Evolutionary conservation across 805 yeast species (phyloP).

Genomic region (Ogataea henricii): DNA sequence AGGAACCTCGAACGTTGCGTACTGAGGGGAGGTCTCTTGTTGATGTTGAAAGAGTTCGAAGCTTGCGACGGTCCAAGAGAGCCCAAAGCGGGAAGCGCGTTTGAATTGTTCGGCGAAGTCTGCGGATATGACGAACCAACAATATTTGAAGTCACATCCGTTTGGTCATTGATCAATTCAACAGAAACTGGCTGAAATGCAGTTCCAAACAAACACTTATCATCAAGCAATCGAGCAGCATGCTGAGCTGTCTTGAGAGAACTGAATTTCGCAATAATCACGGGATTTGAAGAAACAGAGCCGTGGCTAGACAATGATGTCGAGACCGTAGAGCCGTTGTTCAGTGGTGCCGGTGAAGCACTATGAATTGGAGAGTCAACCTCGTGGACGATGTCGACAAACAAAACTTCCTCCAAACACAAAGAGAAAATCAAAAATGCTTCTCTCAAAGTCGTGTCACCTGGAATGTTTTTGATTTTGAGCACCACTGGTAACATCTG

Average conservation of each 20-base stretch:
- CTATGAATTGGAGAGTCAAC: conserved; percentile 22
- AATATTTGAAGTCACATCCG: conserved; percentile 15
- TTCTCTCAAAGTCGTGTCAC: conserved; percentile 65
- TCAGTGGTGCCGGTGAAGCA: conserved; percentile 14
- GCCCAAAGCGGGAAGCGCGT: conserved; percentile 15
- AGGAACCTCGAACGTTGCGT: conserved; percentile 67
- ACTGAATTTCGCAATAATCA: conserved; percentile 47
- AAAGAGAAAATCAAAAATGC: conserved; percentile 67
- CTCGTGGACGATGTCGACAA: conserved; percentile 40
- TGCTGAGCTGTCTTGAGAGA: conserved; percentile 45
- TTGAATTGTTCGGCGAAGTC: conserved; percentile 19
- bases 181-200: conserved; percentile 43
- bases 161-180: conserved; percentile 40
- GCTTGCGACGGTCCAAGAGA: conserved; percentile 13
- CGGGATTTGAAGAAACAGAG: conserved; percentile 29
- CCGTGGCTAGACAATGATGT: conserved; percentile 22
- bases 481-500: conserved; percentile 27
- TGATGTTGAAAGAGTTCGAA: conserved; percentile 13
- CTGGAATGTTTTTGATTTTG: conserved; percentile 58
- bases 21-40: conserved; percentile 55
- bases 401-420: conserved; percentile 57
- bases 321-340: conserved; percentile 16
- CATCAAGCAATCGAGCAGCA: conserved; percentile 44
- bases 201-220: conserved; percentile 51
- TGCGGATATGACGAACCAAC: conserved; percentile 20